These are phyloP conservation scores for Candida ascalaphidarum DNA, from an alignment of 805 yeast genomes.

Conservation along the genomic window DNA sequence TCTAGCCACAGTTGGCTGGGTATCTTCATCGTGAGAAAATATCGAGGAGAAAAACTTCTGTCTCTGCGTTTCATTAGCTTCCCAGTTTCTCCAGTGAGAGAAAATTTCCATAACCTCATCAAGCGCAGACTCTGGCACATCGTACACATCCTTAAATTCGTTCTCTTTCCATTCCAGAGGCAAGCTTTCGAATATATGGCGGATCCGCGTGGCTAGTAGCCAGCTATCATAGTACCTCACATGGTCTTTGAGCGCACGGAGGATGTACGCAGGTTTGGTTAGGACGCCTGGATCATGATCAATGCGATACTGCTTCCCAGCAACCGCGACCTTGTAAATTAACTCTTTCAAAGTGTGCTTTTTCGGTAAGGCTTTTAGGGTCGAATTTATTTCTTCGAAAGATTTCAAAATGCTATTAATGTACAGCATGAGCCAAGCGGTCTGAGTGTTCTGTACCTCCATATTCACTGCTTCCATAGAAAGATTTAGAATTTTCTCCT, in stretches of 20 bases:
- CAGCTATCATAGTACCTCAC: constrained; percentile 78
- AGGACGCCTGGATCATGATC: constrained; percentile 84
- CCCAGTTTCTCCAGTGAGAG: constrained; percentile 88
- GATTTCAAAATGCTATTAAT: too few species aligned
- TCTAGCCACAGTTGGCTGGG: too few species aligned
- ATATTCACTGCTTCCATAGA: constrained; percentile 11
- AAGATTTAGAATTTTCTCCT: too few species aligned
- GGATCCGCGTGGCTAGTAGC: constrained; percentile 72
- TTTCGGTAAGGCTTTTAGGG: too few species aligned
- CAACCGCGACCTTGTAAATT: constrained; percentile 31
- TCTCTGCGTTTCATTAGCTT: constrained; percentile 54
- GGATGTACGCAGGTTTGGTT: constrained; percentile 79
- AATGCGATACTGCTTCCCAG: constrained; percentile 35
- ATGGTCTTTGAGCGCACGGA: constrained; percentile 64
- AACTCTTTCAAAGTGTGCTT: too few species aligned
- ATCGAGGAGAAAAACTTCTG: constrained; percentile 46
- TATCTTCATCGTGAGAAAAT: too few species aligned
- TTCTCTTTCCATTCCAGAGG: constrained; percentile 46
- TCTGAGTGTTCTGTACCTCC: constrained; percentile 10
- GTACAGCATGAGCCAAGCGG: constrained; percentile 15
- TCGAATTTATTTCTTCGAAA: too few species aligned
- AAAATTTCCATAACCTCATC: constrained; percentile 51
- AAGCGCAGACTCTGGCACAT: constrained; percentile 44
- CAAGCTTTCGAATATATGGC: constrained; percentile 59
- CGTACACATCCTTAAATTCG: constrained; percentile 25